These are phyloP conservation scores for Myrica gale DNA, from an alignment of 306 rosid species.

Conservation along the genomic window DNA sequence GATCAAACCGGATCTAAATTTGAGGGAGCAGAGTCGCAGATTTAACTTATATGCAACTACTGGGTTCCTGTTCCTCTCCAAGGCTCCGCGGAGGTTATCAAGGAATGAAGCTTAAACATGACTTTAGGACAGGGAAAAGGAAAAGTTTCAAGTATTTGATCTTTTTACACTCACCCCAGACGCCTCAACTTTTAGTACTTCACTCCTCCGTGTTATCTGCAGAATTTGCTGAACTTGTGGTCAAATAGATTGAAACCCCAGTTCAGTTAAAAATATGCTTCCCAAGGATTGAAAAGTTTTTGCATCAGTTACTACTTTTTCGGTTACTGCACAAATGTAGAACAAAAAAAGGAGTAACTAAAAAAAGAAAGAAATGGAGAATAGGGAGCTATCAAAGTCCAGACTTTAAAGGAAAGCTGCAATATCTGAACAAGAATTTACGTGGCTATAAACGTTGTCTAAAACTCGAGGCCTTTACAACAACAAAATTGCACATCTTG, in stretches of 20 bases:
- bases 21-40: too few relatives aligned
- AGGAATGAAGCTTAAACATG: not conserved
- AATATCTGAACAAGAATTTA: not conserved
- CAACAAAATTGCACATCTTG: not conserved
- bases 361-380: not conserved
- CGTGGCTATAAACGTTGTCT: too few relatives aligned
- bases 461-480: conserved; percentile 23
- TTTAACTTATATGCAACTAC: not conserved
- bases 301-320: not conserved
- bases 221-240: not conserved
- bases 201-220: not conserved
- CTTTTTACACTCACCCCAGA: not conserved
- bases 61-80: not conserved
- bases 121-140: not conserved
- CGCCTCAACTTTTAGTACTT: not conserved
- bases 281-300: not conserved
- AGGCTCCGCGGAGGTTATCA: too few relatives aligned
- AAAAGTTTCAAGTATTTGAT: not conserved
- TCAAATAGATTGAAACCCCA: not conserved
- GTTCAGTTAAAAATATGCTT: not conserved
- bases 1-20: too few relatives aligned
- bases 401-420: not conserved
- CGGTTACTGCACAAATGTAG: not conserved
- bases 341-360: not conserved
- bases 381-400: not conserved